Evolutionary conservation across 352 stramenopile genomes (phyloP).

Genomic region (Phytopythium kandeliae): DNA sequence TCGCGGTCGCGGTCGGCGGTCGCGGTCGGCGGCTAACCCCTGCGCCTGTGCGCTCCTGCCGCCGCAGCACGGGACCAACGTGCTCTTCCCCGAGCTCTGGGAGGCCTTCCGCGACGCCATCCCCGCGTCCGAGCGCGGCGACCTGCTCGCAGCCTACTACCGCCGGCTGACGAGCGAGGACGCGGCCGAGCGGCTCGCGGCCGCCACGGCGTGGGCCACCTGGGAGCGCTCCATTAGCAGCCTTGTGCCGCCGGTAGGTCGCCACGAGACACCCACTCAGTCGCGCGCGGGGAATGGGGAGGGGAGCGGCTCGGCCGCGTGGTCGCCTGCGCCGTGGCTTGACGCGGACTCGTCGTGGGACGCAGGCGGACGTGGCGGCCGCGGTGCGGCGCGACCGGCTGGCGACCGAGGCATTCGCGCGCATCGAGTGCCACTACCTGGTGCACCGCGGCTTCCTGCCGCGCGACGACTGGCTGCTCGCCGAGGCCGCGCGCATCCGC

Average conservation of each 20-base stretch:
- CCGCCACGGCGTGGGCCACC: constrained; percentile 86
- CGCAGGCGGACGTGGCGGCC: constrained; percentile 34
- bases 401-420: constrained; percentile 88
- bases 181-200: constrained; percentile 68
- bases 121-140: constrained; percentile 72
- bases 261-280: too few relatives aligned
- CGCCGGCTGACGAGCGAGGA: constrained; percentile 85
- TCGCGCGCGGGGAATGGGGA: too few relatives aligned
- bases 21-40: too few relatives aligned
- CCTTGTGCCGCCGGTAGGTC: constrained; percentile 60
- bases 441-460: constrained; percentile 89
- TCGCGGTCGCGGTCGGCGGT: too few relatives aligned
- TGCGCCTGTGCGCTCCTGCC: background rate
- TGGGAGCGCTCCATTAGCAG: constrained; percentile 90
- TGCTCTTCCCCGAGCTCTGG: constrained; percentile 90
- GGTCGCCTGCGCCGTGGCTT: too few relatives aligned
- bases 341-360: too few relatives aligned
- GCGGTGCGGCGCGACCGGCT: constrained; percentile 77
- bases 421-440: constrained; percentile 94
- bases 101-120: constrained; percentile 87
- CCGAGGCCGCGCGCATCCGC: constrained; percentile 87
- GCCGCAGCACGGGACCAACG: constrained; percentile 65
- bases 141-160: constrained; percentile 86
- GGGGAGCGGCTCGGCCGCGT: too few relatives aligned
- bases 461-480: constrained; percentile 78